Conservation (phyloP, 441 rosid species). For the Erodium moschatum region DNA sequence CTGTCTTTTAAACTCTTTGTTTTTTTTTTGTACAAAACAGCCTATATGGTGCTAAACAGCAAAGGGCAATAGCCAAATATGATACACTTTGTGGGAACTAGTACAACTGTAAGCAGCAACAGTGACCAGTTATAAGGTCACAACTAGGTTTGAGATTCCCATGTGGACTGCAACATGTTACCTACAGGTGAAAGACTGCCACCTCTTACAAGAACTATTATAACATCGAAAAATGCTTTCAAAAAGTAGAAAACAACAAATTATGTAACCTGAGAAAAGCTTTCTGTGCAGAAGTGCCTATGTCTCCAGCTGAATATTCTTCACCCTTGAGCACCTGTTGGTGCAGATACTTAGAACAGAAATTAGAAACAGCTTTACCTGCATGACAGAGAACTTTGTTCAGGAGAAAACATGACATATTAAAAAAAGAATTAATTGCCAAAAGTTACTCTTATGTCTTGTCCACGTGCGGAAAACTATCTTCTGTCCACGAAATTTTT, state of each 20-base stretch:
- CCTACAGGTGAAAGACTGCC: slow-evolving; percentile 14
- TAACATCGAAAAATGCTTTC: not conserved
- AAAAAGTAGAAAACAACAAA: slow-evolving; percentile 9
- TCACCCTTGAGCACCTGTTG: slow-evolving; percentile 65
- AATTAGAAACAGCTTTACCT: slow-evolving; percentile 90
- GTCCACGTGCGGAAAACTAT: too few species aligned
- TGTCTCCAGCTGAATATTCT: slow-evolving; percentile 64
- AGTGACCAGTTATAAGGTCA: not conserved
- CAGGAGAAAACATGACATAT: slow-evolving; percentile 11
- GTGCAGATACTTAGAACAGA: slow-evolving; percentile 84
- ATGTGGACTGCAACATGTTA: not conserved
- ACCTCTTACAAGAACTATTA: slow-evolving; percentile 10
- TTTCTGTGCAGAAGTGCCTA: slow-evolving; percentile 53
- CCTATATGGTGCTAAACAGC: not conserved
- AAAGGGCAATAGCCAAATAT: not conserved
- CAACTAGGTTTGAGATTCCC: slow-evolving; percentile 14
- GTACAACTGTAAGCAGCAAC: not conserved
- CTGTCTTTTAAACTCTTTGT: not conserved
- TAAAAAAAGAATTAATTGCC: too few species aligned
- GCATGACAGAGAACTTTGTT: slow-evolving; percentile 21
- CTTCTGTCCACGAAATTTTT: too few species aligned
- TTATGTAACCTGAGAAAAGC: slow-evolving; percentile 62
- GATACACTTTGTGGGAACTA: not conserved
- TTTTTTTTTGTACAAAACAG: not conserved
- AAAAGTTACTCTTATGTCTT: too few species aligned